Percentiles rank a stretch among this genome's conserved stretches.
Conservation (phyloP, 139 green algal species). For the Chlorella sp. region DNA sequence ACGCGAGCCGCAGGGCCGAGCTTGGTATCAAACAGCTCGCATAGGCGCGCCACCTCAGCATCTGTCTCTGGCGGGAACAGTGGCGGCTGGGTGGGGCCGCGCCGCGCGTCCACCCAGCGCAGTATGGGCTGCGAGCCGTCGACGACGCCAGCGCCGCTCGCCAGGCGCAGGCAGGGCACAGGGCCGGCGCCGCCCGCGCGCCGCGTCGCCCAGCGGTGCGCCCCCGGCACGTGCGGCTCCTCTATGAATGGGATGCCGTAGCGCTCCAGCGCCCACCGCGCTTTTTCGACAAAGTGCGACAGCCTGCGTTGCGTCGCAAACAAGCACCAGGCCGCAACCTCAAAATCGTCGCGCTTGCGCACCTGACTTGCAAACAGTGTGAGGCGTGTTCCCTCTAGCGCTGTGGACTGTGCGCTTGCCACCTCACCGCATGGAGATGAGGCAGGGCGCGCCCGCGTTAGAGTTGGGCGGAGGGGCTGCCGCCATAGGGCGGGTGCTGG, state of each 20-base stretch:
- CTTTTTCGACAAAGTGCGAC: slow-evolving; percentile 2
- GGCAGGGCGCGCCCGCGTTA: no score
- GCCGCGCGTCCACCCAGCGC: background rate
- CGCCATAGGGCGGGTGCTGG: no score
- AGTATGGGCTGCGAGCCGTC: slow-evolving; percentile 11
- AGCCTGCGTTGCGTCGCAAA: no score
- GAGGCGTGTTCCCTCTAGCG: no score
- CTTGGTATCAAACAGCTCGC: background rate
- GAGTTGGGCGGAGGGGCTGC: no score
- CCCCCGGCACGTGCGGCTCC: background rate
- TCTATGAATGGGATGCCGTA: background rate
- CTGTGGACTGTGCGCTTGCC: no score
- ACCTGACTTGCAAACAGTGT: no score
- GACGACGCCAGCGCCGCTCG: background rate
- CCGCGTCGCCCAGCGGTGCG: background rate
- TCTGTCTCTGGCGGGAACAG: background rate
- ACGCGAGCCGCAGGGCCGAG: background rate
- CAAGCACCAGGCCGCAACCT: no score
- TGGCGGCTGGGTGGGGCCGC: background rate
- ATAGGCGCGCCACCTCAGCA: slow-evolving; percentile 2
- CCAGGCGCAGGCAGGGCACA: slow-evolving; percentile 19
- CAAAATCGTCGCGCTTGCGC: no score
- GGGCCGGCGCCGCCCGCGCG: background rate
- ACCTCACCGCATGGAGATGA: no score
- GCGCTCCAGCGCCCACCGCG: slow-evolving; percentile 11